phyloP scores from a whole-genome alignment of 2,329 filamentous ascomycete species.

The Cadophora malorum region DNA sequence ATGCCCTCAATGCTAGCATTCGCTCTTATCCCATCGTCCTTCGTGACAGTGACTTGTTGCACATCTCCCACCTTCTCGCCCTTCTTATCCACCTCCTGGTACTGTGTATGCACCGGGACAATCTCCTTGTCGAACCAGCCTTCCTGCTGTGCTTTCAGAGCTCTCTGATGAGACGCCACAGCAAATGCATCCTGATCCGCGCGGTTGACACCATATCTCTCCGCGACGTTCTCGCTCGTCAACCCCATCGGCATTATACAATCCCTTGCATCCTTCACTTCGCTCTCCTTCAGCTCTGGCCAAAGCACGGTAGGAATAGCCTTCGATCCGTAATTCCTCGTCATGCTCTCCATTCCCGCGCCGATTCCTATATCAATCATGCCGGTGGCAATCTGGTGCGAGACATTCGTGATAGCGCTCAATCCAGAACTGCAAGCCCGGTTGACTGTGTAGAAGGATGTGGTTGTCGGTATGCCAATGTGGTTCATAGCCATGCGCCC shows the following conservation, averaged over 20 bases:
- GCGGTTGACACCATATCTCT: conserved; percentile 74
- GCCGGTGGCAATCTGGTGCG: conserved; percentile 76
- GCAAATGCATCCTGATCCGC: conserved; percentile 86
- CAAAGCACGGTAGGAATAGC: conserved; percentile 87
- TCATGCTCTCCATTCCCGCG: conserved; percentile 97
- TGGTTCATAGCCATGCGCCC: conserved; percentile 91
- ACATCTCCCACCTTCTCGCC: conserved; percentile 61
- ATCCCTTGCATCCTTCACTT: conserved; percentile 74
- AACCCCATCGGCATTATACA: conserved; percentile 96
- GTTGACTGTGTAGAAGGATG: conserved; percentile 86
- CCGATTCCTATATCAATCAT: conserved; percentile 78
- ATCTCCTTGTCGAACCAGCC: conserved; percentile 82
- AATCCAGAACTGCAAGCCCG: conserved; percentile 83
- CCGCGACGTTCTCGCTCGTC: conserved; percentile 87
- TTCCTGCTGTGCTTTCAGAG: conserved; percentile 69
- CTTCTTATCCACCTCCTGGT: conserved; percentile 67
- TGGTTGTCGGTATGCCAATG: conserved; percentile 74
- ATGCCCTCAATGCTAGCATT: conserved; percentile 73
- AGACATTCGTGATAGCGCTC: conserved; percentile 76
- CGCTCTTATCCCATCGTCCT: conserved; percentile 84
- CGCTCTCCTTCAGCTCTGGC: conserved; percentile 71
- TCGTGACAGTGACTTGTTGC: conserved; percentile 69
- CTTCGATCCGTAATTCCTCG: conserved; percentile 80
- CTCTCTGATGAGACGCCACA: conserved; percentile 74
- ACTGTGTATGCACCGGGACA: conserved; percentile 76